phyloP scores from a whole-genome alignment of 352 stramenopile genomes.

The Globisporangium canariense region DNA sequence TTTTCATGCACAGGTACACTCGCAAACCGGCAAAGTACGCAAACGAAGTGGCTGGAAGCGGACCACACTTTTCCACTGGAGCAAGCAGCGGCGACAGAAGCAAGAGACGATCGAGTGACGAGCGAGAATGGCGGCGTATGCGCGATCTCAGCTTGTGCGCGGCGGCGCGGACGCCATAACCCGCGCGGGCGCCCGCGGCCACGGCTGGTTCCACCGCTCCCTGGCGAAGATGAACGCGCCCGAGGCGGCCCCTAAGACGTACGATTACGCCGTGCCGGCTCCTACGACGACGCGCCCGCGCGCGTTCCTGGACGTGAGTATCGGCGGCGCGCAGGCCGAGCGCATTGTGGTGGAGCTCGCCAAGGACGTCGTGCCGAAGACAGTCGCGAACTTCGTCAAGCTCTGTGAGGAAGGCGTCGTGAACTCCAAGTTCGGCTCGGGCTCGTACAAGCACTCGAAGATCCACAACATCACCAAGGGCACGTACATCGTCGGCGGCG shows the following conservation, averaged over 20 bases:
- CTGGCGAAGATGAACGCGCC: constrained; percentile 83
- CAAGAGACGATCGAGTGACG: constrained; percentile 1
- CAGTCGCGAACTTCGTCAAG: constrained; percentile 71
- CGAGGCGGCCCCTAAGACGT: constrained; percentile 42
- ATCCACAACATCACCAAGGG: constrained; percentile 87
- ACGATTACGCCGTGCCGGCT: constrained; percentile 63
- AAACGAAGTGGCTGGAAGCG: constrained; percentile 30
- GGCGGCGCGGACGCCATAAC: constrained; percentile 46
- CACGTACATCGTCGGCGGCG: constrained; percentile 67
- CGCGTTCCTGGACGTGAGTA: constrained; percentile 81
- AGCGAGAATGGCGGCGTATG: constrained; percentile 49
- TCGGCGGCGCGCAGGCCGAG: constrained; percentile 69
- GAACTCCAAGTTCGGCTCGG: constrained; percentile 49
- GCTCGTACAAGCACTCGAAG: constrained; percentile 81
- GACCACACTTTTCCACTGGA: constrained; percentile 20
- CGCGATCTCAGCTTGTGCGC: constrained; percentile 57
- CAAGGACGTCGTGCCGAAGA: constrained; percentile 79
- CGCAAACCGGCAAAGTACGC: constrained; percentile 6
- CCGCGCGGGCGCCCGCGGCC: constrained; percentile 64
- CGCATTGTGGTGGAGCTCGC: constrained; percentile 81
- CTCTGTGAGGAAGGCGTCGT: constrained; percentile 70
- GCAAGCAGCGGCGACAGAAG: neutral
- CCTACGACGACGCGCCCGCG: constrained; percentile 54
- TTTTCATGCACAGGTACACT: neutral
- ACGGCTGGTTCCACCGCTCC: constrained; percentile 83